Conservation (phyloP, 108 stramenopile genomes). For the Pseudonitzschia delicatissima region DNA sequence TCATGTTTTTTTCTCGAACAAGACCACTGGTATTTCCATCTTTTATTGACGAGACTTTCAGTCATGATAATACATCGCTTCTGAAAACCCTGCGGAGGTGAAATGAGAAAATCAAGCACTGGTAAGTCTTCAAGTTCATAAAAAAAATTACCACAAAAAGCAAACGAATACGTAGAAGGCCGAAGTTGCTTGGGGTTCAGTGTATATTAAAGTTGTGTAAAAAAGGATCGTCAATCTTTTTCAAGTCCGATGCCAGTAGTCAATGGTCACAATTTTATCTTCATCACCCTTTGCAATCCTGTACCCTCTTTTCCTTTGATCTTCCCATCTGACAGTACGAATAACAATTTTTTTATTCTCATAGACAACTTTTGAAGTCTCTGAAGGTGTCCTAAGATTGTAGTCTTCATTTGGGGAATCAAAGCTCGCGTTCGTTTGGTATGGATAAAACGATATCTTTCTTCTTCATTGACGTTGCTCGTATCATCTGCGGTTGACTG, state of each 20-base stretch:
- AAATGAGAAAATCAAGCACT: no score
- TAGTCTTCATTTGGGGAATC: conserved; percentile 41
- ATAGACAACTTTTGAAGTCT: conserved; percentile 30
- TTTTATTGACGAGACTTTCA: no score
- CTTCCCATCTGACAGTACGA: conserved; percentile 52
- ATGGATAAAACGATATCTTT: background rate
- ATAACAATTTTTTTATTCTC: conserved; percentile 49
- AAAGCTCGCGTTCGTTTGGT: no score
- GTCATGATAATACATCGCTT: no score
- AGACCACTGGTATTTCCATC: no score
- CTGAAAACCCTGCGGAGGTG: no score
- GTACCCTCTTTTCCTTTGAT: background rate
- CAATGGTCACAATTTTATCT: conserved; percentile 26
- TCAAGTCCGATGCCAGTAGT: conserved; percentile 47
- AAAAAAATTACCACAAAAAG: no score
- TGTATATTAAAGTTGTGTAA: conserved; percentile 52
- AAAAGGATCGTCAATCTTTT: conserved; percentile 21
- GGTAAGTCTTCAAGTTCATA: no score
- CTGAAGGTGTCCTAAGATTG: conserved; percentile 58
- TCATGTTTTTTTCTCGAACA: no score
- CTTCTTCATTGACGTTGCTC: background rate
- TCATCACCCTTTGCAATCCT: conserved; percentile 20
- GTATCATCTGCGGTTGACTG: background rate
- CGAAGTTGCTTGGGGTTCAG: conserved; percentile 24
- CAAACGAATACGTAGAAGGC: background rate